Evolutionary conservation across 129 eudicot species (phyloP).

Genomic region (Flaveria ramosissima): DNA sequence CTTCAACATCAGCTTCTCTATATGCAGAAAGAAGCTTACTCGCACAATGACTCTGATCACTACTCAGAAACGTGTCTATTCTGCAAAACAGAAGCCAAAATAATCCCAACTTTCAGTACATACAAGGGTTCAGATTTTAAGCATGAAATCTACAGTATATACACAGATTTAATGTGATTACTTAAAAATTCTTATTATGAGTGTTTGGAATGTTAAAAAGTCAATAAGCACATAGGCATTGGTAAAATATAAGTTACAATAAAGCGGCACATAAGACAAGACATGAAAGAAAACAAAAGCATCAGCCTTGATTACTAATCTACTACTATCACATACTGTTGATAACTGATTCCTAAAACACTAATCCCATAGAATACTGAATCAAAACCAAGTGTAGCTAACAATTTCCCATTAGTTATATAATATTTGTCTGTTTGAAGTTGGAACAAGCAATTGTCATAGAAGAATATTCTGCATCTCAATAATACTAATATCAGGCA

Average conservation of each 20-base stretch:
- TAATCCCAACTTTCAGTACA: background rate
- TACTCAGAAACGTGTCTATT: constrained; percentile 76
- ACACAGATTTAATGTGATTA: background rate
- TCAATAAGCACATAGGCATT: constrained; percentile 16
- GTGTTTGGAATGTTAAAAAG: constrained; percentile 15
- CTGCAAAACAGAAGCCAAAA: constrained; percentile 45
- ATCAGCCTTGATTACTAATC: constrained; percentile 1
- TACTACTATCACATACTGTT: background rate
- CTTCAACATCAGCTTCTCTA: constrained; percentile 82
- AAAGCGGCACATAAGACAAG: constrained; percentile 2
- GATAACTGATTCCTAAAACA: background rate
- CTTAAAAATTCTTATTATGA: background rate
- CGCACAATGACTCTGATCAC: constrained; percentile 90
- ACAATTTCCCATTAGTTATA: background rate
- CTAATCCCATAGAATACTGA: background rate
- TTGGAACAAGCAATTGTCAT: constrained; percentile 14
- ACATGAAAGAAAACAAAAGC: background rate
- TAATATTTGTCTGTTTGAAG: constrained; percentile 9
- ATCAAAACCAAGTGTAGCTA: background rate
- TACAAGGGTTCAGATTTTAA: background rate
- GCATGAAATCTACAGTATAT: constrained; percentile 16
- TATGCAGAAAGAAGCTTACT: constrained; percentile 93
- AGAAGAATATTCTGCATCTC: background rate
- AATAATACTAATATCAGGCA: constrained; percentile 20
- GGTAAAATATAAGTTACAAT: background rate